Base-by-base conservation (phyloP, 2,329 filamentous ascomycete species). In the Sodiomyces alkalinus region DNA sequence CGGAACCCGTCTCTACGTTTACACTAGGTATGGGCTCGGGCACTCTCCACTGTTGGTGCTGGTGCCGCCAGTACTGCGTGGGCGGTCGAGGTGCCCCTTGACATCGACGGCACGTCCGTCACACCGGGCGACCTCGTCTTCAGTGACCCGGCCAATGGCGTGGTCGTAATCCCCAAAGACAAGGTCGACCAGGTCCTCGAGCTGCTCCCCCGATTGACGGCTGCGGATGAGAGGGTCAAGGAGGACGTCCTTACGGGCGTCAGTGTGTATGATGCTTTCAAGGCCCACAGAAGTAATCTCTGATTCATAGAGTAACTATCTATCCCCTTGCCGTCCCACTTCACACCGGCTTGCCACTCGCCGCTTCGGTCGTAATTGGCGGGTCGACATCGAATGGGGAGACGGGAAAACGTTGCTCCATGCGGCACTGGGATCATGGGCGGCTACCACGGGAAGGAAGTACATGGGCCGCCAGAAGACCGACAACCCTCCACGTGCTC, bases 81-180 rank as follows among this genome's bases (percentile, higher is more conserved):
- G 48, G 65, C 65, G 3, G 51, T 61, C 16, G 51, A 64, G 39
- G 52, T 62, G 11, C 49, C 58, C 17, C 39, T 64, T 12, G 38
- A 53, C 12, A 51, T 64, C 25, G 50, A 58, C 24, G 59, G 56
- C 22, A 53, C 56, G 22, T 33, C 48, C 19, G 46, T 64, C 27
- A 45, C 39, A 12, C 60, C 53, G 47, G 74, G 77, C 6, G 80
- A 85, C 47, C 60, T 83, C 20, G 59, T 80, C 25, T 74, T 81
- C 49, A 67, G 70, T 31, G 80, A 85, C 45, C 63, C 70, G 4
- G 53, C 57, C n/a, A 78, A 81, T 37, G 79, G 75, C 1, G 67
- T 78, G 2, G 76, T 80, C 9, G 61, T 69, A 17, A 76, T 85
- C 32, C 79, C 79, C 1, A 53, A 56, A 26, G 62, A 60, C 19